phyloP scores from a whole-genome alignment of 768 basidiomycete species.

The Boletus sp. region DNA sequence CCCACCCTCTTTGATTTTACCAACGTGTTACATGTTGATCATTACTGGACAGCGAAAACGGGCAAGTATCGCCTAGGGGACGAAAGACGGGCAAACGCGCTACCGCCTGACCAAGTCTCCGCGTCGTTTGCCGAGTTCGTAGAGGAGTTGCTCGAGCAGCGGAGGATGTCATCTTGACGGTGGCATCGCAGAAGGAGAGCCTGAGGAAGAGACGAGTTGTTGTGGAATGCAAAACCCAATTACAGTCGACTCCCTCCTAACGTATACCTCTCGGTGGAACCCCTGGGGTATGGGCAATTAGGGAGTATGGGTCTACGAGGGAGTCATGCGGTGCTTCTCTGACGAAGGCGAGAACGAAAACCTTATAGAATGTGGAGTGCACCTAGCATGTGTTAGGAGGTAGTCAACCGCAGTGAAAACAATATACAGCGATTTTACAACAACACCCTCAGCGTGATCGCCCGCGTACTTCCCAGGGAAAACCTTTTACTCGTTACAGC shows the following conservation, averaged over 20 bases:
- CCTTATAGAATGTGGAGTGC: background rate
- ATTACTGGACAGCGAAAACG: slow-evolving; percentile 46
- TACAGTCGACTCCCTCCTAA: background rate
- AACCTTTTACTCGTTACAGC: background rate
- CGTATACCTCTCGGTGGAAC: too few relatives aligned
- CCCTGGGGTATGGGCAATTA: too few relatives aligned
- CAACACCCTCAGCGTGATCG: background rate
- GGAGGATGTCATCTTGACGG: background rate
- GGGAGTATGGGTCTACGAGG: background rate
- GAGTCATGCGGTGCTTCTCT: background rate
- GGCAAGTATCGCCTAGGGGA: slow-evolving; percentile 68
- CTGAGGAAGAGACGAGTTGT: background rate
- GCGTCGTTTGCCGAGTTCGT: slow-evolving; percentile 55
- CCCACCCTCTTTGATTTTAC: too few relatives aligned
- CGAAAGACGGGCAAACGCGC: slow-evolving; percentile 39
- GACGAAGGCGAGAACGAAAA: background rate
- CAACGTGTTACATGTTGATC: background rate
- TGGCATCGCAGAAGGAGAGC: background rate
- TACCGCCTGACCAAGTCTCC: slow-evolving; percentile 50
- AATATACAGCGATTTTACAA: background rate
- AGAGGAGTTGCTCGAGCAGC: slow-evolving; percentile 37
- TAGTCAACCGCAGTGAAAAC: background rate
- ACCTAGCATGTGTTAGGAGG: background rate
- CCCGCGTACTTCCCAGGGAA: background rate
- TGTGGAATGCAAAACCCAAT: background rate